phyloP scores from a whole-genome alignment of 2,329 filamentous ascomycete genomes.

The Alternaria postmessia region DNA sequence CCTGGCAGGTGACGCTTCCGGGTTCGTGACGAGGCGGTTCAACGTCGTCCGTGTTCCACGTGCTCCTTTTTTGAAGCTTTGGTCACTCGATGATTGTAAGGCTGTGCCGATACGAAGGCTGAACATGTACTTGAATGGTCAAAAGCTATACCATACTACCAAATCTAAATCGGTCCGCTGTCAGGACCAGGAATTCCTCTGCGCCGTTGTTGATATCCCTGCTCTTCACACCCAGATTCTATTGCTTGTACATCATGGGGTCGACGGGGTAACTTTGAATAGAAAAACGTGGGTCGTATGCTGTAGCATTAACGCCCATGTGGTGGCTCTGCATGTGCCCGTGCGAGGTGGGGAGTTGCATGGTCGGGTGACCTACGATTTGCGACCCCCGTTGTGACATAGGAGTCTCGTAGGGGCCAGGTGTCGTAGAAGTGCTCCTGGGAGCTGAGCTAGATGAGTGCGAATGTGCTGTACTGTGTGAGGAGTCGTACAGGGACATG shows the following conservation, averaged over 20 bases:
- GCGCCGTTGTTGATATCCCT: constrained; percentile 7
- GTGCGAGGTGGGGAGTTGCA: constrained; percentile 38
- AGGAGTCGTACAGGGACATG: constrained; percentile 45
- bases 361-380: constrained; percentile 30
- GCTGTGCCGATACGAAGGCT: constrained; percentile 6
- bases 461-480: constrained; percentile 44
- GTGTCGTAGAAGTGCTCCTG: constrained; percentile 44
- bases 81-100: constrained; percentile 15
- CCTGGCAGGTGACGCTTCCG: constrained; percentile 2
- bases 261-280: constrained; percentile 47
- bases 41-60: constrained; percentile 9
- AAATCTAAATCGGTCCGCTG: constrained; percentile 11
- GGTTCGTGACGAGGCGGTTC: constrained; percentile 6
- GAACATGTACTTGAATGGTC: constrained; percentile 16
- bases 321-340: constrained; percentile 44
- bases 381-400: constrained; percentile 38
- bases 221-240: constrained; percentile 9
- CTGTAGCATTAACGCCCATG: constrained; percentile 37
- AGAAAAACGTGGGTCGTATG: constrained; percentile 45
- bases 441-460: constrained; percentile 45
- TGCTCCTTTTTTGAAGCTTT: constrained; percentile 8
- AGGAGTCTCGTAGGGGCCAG: constrained; percentile 44
- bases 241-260: constrained; percentile 48
- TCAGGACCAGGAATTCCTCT: constrained; percentile 3
- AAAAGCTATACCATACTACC: constrained; percentile 21